Evolutionary conservation across 2,329 filamentous ascomycete genomes (phyloP).

Genomic region (Camillea tinctor): DNA sequence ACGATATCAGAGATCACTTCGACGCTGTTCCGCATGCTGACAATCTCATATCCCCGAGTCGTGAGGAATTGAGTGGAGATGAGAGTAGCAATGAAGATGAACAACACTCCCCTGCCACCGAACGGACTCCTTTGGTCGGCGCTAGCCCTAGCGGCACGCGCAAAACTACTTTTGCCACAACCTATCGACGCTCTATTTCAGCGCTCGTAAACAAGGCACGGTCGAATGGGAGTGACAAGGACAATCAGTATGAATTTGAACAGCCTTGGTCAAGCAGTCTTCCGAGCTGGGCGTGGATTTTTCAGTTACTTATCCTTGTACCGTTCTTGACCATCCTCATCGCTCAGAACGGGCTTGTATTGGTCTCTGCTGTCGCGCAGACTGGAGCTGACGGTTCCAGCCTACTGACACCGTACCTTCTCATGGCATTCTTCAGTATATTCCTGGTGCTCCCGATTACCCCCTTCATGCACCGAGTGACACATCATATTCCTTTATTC

Average conservation of each 20-base stretch:
- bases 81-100: slow-evolving; percentile 24
- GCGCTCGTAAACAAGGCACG: slow-evolving; percentile 34
- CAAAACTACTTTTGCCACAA: slow-evolving; percentile 54
- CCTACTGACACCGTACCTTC: slow-evolving; percentile 68
- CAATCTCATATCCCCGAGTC: slow-evolving; percentile 17
- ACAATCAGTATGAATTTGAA: slow-evolving; percentile 62
- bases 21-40: slow-evolving; percentile 24
- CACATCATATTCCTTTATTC: slow-evolving; percentile 77
- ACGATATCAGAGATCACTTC: slow-evolving; percentile 42
- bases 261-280: slow-evolving; percentile 82
- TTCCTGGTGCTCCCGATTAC: slow-evolving; percentile 72
- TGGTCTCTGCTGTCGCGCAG: slow-evolving; percentile 72
- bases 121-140: slow-evolving; percentile 72
- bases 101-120: slow-evolving; percentile 44
- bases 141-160: slow-evolving; percentile 66
- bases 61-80: slow-evolving; percentile 26
- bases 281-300: slow-evolving; percentile 81
- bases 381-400: slow-evolving; percentile 81
- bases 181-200: slow-evolving; percentile 51
- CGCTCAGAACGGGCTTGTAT: slow-evolving; percentile 71
- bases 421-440: slow-evolving; percentile 65
- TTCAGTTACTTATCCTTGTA: slow-evolving; percentile 79
- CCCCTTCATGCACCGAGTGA: slow-evolving; percentile 85
- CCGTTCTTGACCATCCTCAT: slow-evolving; percentile 76
- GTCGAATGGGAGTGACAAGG: slow-evolving; percentile 20